These are phyloP conservation scores for Arthrobotrys sphaeroides DNA, from an alignment of 2,329 filamentous ascomycete genomes.

Conservation along the genomic window DNA sequence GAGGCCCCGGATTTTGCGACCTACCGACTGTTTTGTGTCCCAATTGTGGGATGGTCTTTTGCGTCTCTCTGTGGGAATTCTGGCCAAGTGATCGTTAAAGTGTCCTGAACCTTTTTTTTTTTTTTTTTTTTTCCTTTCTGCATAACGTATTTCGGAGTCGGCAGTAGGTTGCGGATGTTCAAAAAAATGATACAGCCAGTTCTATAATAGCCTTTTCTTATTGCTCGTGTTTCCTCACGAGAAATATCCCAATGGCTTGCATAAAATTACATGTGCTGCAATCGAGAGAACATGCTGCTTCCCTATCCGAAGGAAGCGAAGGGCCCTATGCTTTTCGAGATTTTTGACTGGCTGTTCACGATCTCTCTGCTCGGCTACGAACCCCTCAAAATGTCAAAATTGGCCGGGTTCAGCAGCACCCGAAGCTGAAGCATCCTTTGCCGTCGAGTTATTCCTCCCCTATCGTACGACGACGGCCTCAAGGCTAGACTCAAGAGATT, in stretches of 20 bases:
- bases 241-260: slow-evolving; percentile 31
- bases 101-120: too few species aligned
- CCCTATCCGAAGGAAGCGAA: slow-evolving; percentile 19
- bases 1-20: not conserved
- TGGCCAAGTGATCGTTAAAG: slow-evolving; percentile 15
- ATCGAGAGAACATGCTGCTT: slow-evolving; percentile 18
- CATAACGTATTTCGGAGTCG: not conserved
- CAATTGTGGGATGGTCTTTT: slow-evolving; percentile 6
- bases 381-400: slow-evolving; percentile 32
- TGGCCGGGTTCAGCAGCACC: slow-evolving; percentile 32
- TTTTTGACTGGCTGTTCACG: slow-evolving; percentile 8
- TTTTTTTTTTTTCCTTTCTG: too few species aligned
- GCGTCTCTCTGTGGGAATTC: slow-evolving; percentile 37
- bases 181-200: slow-evolving; percentile 26
- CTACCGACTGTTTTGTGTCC: not conserved
- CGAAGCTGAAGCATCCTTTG: not conserved
- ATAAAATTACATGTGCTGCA: slow-evolving; percentile 39
- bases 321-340: slow-evolving; percentile 6
- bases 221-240: slow-evolving; percentile 14
- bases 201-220: not conserved
- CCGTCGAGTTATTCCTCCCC: slow-evolving; percentile 5
- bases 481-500: slow-evolving; percentile 7
- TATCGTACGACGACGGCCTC: slow-evolving; percentile 17
- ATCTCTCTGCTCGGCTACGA: slow-evolving; percentile 38
- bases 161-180: slow-evolving; percentile 6